Conservation (phyloP, 306 rosid species). For the Acacia crassicarpa region DNA sequence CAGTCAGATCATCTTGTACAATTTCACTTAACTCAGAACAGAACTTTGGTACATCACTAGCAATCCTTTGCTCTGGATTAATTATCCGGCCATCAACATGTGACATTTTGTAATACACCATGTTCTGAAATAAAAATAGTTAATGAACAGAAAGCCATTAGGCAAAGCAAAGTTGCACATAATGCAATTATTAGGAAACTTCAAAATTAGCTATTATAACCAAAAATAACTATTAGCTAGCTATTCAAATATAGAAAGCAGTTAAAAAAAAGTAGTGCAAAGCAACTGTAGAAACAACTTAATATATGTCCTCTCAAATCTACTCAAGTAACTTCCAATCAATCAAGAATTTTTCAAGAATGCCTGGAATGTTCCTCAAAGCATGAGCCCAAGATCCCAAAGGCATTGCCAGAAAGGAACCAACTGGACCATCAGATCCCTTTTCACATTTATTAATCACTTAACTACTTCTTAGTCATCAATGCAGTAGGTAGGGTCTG, state of each 20-base stretch:
- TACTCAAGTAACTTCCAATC: constrained; percentile 17
- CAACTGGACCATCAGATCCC: no score
- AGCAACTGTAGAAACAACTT: constrained; percentile 1
- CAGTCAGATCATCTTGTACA: constrained; percentile 92
- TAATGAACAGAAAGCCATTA: constrained; percentile 25
- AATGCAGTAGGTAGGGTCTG: not conserved
- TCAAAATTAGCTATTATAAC: constrained; percentile 12
- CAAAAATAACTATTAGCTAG: constrained; percentile 21
- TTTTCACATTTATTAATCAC: no score
- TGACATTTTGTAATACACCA: constrained; percentile 93
- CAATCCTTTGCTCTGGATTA: constrained; percentile 96
- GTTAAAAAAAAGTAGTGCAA: constrained; percentile 14
- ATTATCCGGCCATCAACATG: constrained; percentile 94
- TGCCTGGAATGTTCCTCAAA: constrained; percentile 4
- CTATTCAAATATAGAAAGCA: constrained; percentile 12
- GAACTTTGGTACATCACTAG: constrained; percentile 94
- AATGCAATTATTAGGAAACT: constrained; percentile 11
- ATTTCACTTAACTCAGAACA: constrained; percentile 98
- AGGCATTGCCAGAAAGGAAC: not conserved
- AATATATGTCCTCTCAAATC: not conserved
- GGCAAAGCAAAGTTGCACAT: constrained; percentile 3
- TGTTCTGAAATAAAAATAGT: constrained; percentile 69
- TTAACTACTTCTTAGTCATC: constrained; percentile 2
- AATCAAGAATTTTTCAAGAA: constrained; percentile 5
- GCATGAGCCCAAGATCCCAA: constrained; percentile 14